A percentile compares a stretch with the other conserved stretches of the same genome.
These are phyloP conservation scores for Hemileccinum impolitum DNA, from an alignment of 768 basidiomycete genomes.

Conservation along the genomic window DNA sequence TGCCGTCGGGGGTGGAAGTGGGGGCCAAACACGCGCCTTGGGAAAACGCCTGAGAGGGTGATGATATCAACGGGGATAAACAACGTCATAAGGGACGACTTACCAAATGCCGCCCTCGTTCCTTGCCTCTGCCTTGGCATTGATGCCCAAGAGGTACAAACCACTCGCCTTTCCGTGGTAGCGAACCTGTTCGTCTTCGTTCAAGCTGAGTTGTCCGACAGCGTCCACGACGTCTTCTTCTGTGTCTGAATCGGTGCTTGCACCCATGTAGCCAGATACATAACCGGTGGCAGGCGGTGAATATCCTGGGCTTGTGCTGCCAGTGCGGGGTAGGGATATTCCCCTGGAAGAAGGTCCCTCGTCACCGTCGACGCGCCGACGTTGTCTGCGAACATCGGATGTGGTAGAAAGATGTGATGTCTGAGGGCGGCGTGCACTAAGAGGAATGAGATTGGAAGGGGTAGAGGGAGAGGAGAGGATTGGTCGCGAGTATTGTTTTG, in stretches of 20 bases:
- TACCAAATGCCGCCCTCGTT: constrained; percentile 78
- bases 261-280: constrained; percentile 22
- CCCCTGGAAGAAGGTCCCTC: constrained; percentile 9
- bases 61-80: constrained; percentile 17
- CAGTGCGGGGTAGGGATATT: constrained; percentile 5
- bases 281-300: constrained; percentile 16
- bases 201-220: constrained; percentile 81
- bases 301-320: constrained; percentile 17
- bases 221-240: constrained; percentile 60
- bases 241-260: constrained; percentile 34
- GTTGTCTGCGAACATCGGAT: constrained; percentile 43
- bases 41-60: constrained; percentile 65
- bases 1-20: constrained; percentile 35
- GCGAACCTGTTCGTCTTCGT: constrained; percentile 82
- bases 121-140: constrained; percentile 57
- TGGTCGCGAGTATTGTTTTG: constrained; percentile 2
- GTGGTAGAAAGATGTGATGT: constrained; percentile 17
- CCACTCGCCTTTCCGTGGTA: constrained; percentile 88
- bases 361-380: constrained; percentile 42
- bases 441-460: neutral
- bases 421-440: too few relatives aligned
- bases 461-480: neutral
- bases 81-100: constrained; percentile 16
- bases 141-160: constrained; percentile 64
- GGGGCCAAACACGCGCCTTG: constrained; percentile 87